A percentile compares a stretch with the other conserved stretches of the same genome.
These are phyloP conservation scores for Penicillium malachiteum DNA, from an alignment of 495 filamentous ascomycete genomes.

Conservation along the genomic window DNA sequence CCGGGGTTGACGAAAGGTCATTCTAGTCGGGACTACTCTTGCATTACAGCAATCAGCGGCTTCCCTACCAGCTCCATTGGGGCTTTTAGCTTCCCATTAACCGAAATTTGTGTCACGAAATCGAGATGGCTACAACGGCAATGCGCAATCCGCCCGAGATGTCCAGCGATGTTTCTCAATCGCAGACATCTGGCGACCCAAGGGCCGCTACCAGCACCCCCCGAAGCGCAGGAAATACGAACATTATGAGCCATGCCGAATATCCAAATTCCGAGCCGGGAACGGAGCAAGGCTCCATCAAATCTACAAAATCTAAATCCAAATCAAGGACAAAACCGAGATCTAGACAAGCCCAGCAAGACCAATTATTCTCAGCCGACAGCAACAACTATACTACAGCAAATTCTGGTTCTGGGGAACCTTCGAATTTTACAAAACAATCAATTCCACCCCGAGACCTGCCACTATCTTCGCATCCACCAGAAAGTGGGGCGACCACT, in stretches of 20 bases:
- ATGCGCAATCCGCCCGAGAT: conserved; percentile 23
- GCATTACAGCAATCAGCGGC: not conserved
- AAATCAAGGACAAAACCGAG: not conserved
- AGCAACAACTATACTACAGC: conserved; percentile 24
- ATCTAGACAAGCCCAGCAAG: conserved; percentile 2
- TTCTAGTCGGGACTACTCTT: conserved; percentile 8
- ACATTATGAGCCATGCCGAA: conserved; percentile 6
- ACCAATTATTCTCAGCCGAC: conserved; percentile 17
- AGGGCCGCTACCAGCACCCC: not conserved
- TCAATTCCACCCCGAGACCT: conserved; percentile 26
- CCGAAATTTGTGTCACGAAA: not conserved
- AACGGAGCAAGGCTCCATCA: not conserved
- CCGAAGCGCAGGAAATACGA: not conserved
- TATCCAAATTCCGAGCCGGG: conserved; percentile 2
- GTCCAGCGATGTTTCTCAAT: conserved; percentile 17
- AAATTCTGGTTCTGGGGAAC: conserved; percentile 7
- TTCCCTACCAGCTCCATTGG: not conserved
- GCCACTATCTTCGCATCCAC: conserved; percentile 9
- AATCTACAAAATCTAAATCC: conserved; percentile 3
- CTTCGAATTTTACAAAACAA: conserved; percentile 12
- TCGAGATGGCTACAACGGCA: conserved; percentile 18
- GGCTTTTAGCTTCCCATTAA: not conserved
- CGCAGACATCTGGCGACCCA: conserved; percentile 8
- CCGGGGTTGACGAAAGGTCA: not conserved
- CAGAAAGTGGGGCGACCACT: not conserved